phyloP scores from a whole-genome alignment of 2,329 filamentous ascomycete species.

The Botrytis galanthina region DNA sequence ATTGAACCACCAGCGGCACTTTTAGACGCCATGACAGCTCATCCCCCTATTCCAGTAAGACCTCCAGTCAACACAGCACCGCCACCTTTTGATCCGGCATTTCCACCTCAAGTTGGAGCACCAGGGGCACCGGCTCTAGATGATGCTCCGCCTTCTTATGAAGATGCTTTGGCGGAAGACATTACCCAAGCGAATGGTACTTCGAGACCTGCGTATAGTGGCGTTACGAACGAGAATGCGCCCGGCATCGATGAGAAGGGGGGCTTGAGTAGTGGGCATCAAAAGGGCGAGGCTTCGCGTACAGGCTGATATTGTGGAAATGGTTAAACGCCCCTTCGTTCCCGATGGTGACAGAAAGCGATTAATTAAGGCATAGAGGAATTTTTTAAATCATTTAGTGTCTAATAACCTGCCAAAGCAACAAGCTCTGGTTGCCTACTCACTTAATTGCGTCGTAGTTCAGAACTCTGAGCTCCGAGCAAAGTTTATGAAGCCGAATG shows the following conservation, averaged over 20 bases:
- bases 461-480: not conserved
- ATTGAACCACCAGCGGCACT: constrained; percentile 78
- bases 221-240: constrained; percentile 59
- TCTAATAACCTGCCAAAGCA: not conserved
- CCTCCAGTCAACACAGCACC: constrained; percentile 33
- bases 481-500: not conserved
- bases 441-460: not conserved
- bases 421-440: not conserved
- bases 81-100: constrained; percentile 48
- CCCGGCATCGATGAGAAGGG: constrained; percentile 41
- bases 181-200: constrained; percentile 68
- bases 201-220: constrained; percentile 63
- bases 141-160: constrained; percentile 91
- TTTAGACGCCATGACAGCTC: constrained; percentile 58
- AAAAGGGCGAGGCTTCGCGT: not conserved
- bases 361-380: not conserved
- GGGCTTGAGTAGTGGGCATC: not conserved
- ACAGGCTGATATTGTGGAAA: not conserved
- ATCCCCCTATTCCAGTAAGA: constrained; percentile 24
- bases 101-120: constrained; percentile 56
- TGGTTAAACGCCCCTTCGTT: not conserved
- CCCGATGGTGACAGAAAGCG: not conserved
- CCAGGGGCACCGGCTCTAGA: constrained; percentile 51
- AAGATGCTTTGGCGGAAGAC: constrained; percentile 83
- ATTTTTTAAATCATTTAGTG: not conserved